Conservation (phyloP, 2,329 filamentous ascomycete species). For the Microsporum canis region DNA sequence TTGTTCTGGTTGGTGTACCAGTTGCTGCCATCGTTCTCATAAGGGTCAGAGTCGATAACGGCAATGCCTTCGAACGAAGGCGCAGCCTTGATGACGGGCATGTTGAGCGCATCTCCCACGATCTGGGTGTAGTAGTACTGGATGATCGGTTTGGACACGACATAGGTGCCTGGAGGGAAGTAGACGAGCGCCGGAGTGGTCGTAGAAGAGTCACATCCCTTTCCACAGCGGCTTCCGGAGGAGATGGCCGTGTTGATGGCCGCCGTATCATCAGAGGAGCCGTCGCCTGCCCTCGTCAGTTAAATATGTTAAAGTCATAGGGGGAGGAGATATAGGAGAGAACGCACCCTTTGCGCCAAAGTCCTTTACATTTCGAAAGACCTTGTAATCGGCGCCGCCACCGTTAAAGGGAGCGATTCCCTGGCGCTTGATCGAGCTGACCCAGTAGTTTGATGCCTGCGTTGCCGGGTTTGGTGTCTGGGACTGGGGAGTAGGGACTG, state of each 20-base stretch:
- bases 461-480: constrained; percentile 10
- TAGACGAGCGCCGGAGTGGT: constrained; percentile 78
- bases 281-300: constrained; percentile 41
- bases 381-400: constrained; percentile 46
- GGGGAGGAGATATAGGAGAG: not conserved
- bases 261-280: constrained; percentile 66
- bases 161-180: constrained; percentile 79
- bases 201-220: constrained; percentile 72
- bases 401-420: constrained; percentile 55
- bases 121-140: constrained; percentile 89
- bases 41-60: constrained; percentile 80
- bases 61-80: constrained; percentile 70
- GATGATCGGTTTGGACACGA: constrained; percentile 66
- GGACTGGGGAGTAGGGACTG: constrained; percentile 15
- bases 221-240: constrained; percentile 66
- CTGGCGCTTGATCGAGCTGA: constrained; percentile 56
- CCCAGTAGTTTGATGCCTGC: constrained; percentile 48
- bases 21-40: constrained; percentile 55
- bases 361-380: constrained; percentile 67
- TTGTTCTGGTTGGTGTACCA: constrained; percentile 73
- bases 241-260: constrained; percentile 79
- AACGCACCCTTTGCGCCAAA: constrained; percentile 59
- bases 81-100: constrained; percentile 65
- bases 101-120: constrained; percentile 62
- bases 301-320: not conserved